Percentiles rank a stretch among this genome's conserved stretches.
Conservation (phyloP, 257 asterid genomes). For the Ajuga chamaepitys region DNA sequence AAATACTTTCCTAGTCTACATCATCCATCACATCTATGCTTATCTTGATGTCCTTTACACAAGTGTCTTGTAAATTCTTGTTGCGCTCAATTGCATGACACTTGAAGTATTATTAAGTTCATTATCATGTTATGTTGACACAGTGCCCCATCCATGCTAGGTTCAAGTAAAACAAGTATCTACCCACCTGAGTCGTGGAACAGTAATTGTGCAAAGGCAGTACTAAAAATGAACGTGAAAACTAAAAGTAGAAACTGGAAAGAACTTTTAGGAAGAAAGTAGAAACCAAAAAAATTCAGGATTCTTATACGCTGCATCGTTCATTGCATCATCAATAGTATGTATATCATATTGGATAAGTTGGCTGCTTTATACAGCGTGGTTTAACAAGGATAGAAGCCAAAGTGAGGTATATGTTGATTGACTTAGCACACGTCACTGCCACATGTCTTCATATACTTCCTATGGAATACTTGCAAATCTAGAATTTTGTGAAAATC, state of each 20-base stretch:
- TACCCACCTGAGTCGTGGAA: neutral
- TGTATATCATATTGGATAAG: neutral
- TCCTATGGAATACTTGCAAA: neutral
- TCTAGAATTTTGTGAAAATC: neutral
- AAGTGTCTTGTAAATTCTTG: neutral
- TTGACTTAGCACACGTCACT: neutral
- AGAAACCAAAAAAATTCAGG: no score
- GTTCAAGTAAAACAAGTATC: neutral
- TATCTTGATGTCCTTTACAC: neutral
- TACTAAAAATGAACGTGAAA: neutral
- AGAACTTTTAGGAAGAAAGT: no score
- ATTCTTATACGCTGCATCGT: neutral
- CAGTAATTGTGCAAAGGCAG: neutral
- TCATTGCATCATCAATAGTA: neutral
- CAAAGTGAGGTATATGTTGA: neutral
- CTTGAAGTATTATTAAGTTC: neutral
- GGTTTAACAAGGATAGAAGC: neutral
- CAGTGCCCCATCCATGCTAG: neutral
- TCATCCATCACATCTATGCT: neutral
- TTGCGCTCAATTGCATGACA: neutral
- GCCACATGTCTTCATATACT: neutral
- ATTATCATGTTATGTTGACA: neutral
- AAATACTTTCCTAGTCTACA: neutral
- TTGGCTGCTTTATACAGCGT: neutral
- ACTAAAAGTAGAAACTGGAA: neutral